Percentiles rank a stretch among this genome's conserved stretches.
These are phyloP conservation scores for Saccharomyces jurei DNA, from an alignment of 805 yeast species.

Conservation along the genomic window DNA sequence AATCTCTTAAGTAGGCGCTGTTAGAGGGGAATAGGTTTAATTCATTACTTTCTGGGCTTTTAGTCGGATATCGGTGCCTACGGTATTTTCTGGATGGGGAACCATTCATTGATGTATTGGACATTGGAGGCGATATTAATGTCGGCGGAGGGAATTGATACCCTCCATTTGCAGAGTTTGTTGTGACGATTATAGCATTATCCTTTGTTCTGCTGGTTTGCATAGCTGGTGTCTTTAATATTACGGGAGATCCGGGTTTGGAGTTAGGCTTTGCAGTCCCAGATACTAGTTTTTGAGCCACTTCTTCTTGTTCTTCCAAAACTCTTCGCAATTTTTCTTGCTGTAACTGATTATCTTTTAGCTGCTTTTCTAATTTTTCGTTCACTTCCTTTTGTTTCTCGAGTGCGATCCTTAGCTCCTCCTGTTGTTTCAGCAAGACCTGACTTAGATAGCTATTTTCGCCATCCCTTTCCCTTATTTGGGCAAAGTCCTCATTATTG, in stretches of 20 bases:
- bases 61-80: neutral
- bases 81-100: constrained; percentile 10
- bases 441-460: constrained; percentile 10
- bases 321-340: constrained; percentile 25
- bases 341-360: constrained; percentile 21
- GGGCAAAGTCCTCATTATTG: neutral
- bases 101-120: constrained; percentile 24
- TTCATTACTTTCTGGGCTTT: neutral
- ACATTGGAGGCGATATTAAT: constrained; percentile 5
- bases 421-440: constrained; percentile 25
- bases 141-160: constrained; percentile 31
- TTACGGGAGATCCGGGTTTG: constrained; percentile 5
- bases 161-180: constrained; percentile 26
- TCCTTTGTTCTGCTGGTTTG: constrained; percentile 4
- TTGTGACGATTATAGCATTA: constrained; percentile 22
- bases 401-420: constrained; percentile 24
- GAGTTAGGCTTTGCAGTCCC: neutral
- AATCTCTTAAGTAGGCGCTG: neutral
- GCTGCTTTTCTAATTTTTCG: constrained; percentile 22
- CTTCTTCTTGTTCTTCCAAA: constrained; percentile 15
- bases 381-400: constrained; percentile 28
- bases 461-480: neutral
- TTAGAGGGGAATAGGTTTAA: neutral
- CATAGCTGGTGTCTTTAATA: constrained; percentile 6
- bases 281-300: constrained; percentile 1